These are phyloP conservation scores for Paspalum notatum DNA, from an alignment of 176 grass and related monocot species.

Conservation along the genomic window DNA sequence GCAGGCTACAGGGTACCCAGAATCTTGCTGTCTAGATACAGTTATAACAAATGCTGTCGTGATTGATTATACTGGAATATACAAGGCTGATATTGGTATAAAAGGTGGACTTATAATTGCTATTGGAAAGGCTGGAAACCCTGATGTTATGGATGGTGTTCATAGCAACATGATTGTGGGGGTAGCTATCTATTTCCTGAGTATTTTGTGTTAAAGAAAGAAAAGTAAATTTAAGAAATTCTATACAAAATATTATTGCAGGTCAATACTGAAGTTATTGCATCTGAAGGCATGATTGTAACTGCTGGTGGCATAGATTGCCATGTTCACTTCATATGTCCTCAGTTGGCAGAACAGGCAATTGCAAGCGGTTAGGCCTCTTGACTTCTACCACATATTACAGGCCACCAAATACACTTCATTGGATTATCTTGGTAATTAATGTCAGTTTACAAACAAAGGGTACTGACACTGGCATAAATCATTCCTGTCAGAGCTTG, in stretches of 20 bases:
- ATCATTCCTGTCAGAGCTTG: slow-evolving; percentile 5
- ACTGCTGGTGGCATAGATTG: slow-evolving; percentile 96
- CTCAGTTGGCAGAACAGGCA: slow-evolving; percentile 78
- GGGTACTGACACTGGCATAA: slow-evolving; percentile 1
- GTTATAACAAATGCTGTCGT: slow-evolving; percentile 95
- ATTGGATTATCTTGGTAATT: slow-evolving; percentile 15
- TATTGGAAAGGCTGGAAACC: slow-evolving; percentile 96
- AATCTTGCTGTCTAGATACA: slow-evolving; percentile 70
- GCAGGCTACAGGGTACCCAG: slow-evolving; percentile 64
- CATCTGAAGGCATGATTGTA: slow-evolving; percentile 87
- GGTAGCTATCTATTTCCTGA: slow-evolving; percentile 57
- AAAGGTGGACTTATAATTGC: slow-evolving; percentile 66
- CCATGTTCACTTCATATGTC: slow-evolving; percentile 99
- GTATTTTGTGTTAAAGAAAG: slow-evolving; percentile 3
- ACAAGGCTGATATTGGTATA: slow-evolving; percentile 98
- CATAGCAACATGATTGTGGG: slow-evolving; percentile 84
- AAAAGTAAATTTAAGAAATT: slow-evolving; percentile 1
- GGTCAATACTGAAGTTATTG: slow-evolving; percentile 97
- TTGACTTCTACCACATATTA: slow-evolving; percentile 30
- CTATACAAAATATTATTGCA: slow-evolving; percentile 39
- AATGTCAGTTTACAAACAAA: slow-evolving; percentile 5
- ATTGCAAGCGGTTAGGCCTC: slow-evolving; percentile 81
- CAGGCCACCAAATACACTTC: background rate
- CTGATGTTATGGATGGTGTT: slow-evolving; percentile 91
- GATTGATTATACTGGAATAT: slow-evolving; percentile 96